Conservation (phyloP, 352 stramenopile genomes). For the Globisporangium camurandrum region DNA sequence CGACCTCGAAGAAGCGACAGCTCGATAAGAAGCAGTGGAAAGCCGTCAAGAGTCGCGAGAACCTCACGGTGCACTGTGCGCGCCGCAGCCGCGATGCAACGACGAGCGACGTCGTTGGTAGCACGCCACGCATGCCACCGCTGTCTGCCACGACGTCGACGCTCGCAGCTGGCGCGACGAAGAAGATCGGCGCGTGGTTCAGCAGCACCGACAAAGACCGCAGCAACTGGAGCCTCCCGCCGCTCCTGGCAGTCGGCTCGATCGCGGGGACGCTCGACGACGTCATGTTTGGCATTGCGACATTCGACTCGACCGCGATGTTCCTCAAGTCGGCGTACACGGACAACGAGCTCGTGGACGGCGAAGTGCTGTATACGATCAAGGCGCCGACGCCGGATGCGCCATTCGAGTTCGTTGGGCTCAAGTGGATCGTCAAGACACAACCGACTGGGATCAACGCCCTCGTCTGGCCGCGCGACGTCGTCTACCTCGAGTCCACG, state of each 20-base stretch:
- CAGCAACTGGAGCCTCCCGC: conserved; percentile 20
- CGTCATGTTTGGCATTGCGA: conserved; percentile 48
- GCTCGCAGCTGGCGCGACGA: conserved; percentile 11
- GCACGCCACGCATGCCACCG: neutral
- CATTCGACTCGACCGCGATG: conserved; percentile 41
- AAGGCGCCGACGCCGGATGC: conserved; percentile 26
- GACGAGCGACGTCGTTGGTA: neutral
- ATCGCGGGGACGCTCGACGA: conserved; percentile 39
- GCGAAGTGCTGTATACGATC: conserved; percentile 37
- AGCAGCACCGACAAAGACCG: conserved; percentile 9
- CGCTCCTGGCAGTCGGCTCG: conserved; percentile 33
- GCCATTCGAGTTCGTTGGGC: conserved; percentile 34
- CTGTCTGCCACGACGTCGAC: too few species aligned
- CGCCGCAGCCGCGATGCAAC: neutral
- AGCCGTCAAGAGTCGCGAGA: conserved; percentile 19
- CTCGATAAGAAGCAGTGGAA: conserved; percentile 23
- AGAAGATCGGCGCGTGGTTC: conserved; percentile 9
- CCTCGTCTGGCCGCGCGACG: conserved; percentile 31
- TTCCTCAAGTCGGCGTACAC: conserved; percentile 42
- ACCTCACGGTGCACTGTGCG: conserved; percentile 13
- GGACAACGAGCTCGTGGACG: conserved; percentile 40
- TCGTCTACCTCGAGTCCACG: conserved; percentile 15
- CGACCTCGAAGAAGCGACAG: conserved; percentile 8
- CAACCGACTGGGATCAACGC: conserved; percentile 18
- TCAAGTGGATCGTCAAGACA: conserved; percentile 39